Percentiles rank a stretch among this genome's conserved stretches.
These are phyloP conservation scores for Trametes cinnabarina DNA, from an alignment of 768 basidiomycete species.

Conservation along the genomic window DNA sequence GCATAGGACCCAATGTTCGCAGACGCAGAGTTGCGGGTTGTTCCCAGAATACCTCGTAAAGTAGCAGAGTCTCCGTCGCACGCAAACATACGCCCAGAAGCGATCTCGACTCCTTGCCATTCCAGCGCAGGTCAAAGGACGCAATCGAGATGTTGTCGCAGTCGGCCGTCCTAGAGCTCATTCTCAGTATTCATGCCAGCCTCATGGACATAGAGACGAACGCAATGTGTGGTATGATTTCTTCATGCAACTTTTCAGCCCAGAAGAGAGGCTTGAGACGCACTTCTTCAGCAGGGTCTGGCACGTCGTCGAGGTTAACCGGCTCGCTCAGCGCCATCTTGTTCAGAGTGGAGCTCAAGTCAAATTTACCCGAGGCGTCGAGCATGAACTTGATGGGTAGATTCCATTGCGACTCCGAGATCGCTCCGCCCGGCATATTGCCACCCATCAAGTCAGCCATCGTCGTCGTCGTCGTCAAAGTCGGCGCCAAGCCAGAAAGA, in stretches of 20 bases:
- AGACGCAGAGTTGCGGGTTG: slow-evolving; percentile 44
- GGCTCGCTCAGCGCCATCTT: not conserved
- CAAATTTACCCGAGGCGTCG: slow-evolving; percentile 11
- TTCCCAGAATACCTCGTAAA: slow-evolving; percentile 49
- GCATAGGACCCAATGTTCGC: slow-evolving; percentile 35
- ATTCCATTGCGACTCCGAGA: slow-evolving; percentile 16
- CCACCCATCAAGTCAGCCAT: slow-evolving; percentile 42
- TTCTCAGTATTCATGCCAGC: not conserved
- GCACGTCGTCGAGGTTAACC: slow-evolving; percentile 15
- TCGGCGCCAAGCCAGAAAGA: slow-evolving; percentile 52
- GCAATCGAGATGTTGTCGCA: slow-evolving; percentile 54
- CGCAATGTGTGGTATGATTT: slow-evolving; percentile 49
- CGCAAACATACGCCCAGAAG: slow-evolving; percentile 58
- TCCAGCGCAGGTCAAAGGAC: slow-evolving; percentile 64
- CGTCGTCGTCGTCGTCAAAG: slow-evolving; percentile 50
- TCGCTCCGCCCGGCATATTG: slow-evolving; percentile 14
- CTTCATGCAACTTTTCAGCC: slow-evolving; percentile 59
- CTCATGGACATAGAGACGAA: slow-evolving; percentile 31
- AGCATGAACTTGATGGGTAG: slow-evolving; percentile 8
- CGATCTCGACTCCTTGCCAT: slow-evolving; percentile 50
- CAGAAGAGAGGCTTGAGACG: slow-evolving; percentile 69
- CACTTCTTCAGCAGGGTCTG: slow-evolving; percentile 20
- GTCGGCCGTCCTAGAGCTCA: slow-evolving; percentile 15
- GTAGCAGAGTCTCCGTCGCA: slow-evolving; percentile 39
- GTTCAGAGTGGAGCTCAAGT: not conserved